A percentile compares a stretch with the other conserved stretches of the same genome.
phyloP scores from a whole-genome alignment of 2,329 filamentous ascomycete genomes.

The Sclerotinia glacialis region DNA sequence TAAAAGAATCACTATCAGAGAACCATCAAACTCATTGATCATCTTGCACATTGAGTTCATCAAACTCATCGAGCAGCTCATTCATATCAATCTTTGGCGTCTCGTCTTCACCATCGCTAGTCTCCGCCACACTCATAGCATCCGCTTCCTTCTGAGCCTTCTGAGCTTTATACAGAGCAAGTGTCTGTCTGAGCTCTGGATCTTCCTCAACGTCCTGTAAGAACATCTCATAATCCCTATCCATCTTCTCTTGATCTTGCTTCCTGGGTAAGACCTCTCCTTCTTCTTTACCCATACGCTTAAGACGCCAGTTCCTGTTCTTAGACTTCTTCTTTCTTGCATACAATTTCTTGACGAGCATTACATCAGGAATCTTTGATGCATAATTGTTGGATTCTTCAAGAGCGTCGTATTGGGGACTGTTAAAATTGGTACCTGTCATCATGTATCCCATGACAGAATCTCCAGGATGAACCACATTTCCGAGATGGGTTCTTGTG shows the following conservation, averaged over 20 bases:
- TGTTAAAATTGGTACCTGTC: constrained; percentile 89
- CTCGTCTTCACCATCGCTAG: constrained; percentile 59
- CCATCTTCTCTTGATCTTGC: constrained; percentile 81
- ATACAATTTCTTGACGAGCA: constrained; percentile 97
- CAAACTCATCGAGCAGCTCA: constrained; percentile 86
- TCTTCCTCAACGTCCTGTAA: constrained; percentile 96
- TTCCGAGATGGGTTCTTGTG: constrained; percentile 84
- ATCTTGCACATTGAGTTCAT: constrained; percentile 68
- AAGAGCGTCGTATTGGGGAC: constrained; percentile 76
- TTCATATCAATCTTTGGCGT: constrained; percentile 72
- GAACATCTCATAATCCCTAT: constrained; percentile 96
- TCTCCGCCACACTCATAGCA: constrained; percentile 67
- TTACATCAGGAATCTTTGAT: constrained; percentile 80
- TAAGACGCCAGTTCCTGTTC: constrained; percentile 87
- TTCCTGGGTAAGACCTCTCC: constrained; percentile 83
- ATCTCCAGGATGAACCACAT: constrained; percentile 82
- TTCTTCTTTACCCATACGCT: constrained; percentile 88
- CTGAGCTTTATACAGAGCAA: constrained; percentile 78
- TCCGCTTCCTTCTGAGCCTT: constrained; percentile 51
- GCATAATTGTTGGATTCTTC: constrained; percentile 74
- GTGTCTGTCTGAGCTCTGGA: constrained; percentile 75
- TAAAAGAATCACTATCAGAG: constrained; percentile 18
- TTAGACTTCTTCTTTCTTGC: constrained; percentile 78
- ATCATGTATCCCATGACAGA: constrained; percentile 93
- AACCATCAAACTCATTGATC: constrained; percentile 21